A percentile compares a stretch with the other conserved stretches of the same genome.
Evolutionary conservation across 1,284 basidiomycete genomes (phyloP).

Genomic region (Puccinia brachypodii): DNA sequence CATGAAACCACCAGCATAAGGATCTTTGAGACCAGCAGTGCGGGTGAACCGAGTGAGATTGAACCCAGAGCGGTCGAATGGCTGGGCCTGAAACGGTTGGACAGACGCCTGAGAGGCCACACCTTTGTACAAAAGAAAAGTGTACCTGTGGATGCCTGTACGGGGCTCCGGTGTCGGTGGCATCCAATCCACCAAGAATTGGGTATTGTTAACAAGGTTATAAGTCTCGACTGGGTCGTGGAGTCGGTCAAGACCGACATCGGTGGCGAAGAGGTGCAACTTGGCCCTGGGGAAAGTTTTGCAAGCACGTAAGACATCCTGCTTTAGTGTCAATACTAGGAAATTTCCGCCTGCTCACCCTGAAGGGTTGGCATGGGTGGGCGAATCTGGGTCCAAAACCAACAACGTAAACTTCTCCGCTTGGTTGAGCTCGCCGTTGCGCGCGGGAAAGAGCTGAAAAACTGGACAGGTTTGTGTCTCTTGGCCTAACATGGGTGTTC

Average conservation of each 20-base stretch:
- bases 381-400: constrained; percentile 23
- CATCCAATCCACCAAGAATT: neutral
- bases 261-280: constrained; percentile 14
- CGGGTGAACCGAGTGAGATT: constrained; percentile 12
- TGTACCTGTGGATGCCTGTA: constrained; percentile 2
- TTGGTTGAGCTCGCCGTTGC: neutral
- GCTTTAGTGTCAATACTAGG: too few species aligned
- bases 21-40: neutral
- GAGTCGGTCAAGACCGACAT: neutral
- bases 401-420: constrained; percentile 2
- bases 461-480: neutral
- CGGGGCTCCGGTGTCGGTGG: neutral
- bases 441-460: neutral
- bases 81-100: neutral
- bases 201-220: neutral
- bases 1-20: neutral
- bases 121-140: constrained; percentile 9
- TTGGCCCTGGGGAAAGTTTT: neutral
- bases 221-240: constrained; percentile 6
- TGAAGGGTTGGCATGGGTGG: constrained; percentile 17
- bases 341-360: neutral
- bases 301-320: neutral
- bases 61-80: neutral
- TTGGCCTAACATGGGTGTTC: neutral
- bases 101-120: neutral